Evolutionary conservation across 2,329 filamentous ascomycete species (phyloP).

Genomic region (Fusarium armeniacum): DNA sequence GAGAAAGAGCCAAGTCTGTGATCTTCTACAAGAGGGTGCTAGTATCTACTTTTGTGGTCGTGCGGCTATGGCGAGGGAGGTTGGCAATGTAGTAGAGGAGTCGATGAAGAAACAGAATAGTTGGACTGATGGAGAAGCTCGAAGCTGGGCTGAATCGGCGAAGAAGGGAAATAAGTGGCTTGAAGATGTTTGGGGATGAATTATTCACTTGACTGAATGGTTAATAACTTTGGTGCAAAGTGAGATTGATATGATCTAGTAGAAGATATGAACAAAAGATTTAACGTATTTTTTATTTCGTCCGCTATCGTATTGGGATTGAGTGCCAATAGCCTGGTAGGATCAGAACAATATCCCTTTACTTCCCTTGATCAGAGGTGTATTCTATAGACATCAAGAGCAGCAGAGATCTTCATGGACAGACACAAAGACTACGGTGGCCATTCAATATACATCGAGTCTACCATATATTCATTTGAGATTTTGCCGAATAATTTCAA

Average conservation of each 20-base stretch:
- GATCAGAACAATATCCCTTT: too few species aligned
- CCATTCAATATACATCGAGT: neutral
- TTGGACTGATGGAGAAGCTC: slow-evolving; percentile 58
- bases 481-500: slow-evolving; percentile 1
- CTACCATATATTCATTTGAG: neutral
- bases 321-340: neutral
- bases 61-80: slow-evolving; percentile 61
- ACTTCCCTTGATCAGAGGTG: too few species aligned
- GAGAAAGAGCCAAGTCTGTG: slow-evolving; percentile 47
- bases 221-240: neutral
- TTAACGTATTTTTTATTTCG: neutral
- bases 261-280: neutral
- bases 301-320: neutral
- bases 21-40: slow-evolving; percentile 53
- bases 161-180: slow-evolving; percentile 67
- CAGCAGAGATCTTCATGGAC: neutral
- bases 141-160: slow-evolving; percentile 61
- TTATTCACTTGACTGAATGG: neutral
- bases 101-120: slow-evolving; percentile 54
- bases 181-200: slow-evolving; percentile 67
- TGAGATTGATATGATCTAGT: neutral
- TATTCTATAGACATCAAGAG: too few species aligned
- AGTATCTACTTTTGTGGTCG: slow-evolving; percentile 60
- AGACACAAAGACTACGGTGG: neutral
- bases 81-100: slow-evolving; percentile 56